Conservation (phyloP, 345 rosid genomes). For the Gossypium ekmanianum region DNA sequence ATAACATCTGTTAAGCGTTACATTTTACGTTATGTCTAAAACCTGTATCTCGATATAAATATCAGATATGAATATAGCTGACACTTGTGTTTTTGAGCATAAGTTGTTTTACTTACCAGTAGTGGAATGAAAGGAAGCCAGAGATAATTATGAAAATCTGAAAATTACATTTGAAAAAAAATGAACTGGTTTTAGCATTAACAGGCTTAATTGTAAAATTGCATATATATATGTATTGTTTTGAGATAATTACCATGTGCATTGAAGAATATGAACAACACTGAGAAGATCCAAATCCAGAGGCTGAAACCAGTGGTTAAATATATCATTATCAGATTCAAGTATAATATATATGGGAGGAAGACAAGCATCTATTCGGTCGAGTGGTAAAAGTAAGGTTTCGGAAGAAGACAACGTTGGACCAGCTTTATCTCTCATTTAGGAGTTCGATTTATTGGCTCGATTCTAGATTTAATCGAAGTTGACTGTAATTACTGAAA, state of each 20-base stretch:
- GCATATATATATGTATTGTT: neutral
- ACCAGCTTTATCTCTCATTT: too few relatives aligned
- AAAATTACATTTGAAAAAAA: neutral
- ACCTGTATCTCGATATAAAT: too few relatives aligned
- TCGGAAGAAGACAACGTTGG: too few relatives aligned
- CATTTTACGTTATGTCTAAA: too few relatives aligned
- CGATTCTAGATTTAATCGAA: too few relatives aligned
- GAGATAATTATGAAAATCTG: conserved; percentile 55
- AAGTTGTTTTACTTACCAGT: conserved; percentile 41
- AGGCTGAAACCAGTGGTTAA: conserved; percentile 41
- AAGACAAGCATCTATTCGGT: too few relatives aligned
- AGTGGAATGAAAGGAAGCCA: conserved; percentile 87
- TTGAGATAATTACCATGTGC: conserved; percentile 47
- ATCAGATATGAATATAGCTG: too few relatives aligned
- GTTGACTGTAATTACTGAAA: too few relatives aligned
- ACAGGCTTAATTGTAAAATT: neutral
- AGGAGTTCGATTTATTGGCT: too few relatives aligned
- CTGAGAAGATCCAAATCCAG: conserved; percentile 60
- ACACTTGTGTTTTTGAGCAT: too few relatives aligned
- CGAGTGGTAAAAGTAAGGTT: too few relatives aligned
- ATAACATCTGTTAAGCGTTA: conserved; percentile 36
- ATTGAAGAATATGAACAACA: conserved; percentile 65
- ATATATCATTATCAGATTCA: neutral
- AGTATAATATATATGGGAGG: too few relatives aligned
- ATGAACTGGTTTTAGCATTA: neutral